These are phyloP conservation scores for Veloboletus limbatus DNA, from an alignment of 1,284 basidiomycete species.

Conservation along the genomic window DNA sequence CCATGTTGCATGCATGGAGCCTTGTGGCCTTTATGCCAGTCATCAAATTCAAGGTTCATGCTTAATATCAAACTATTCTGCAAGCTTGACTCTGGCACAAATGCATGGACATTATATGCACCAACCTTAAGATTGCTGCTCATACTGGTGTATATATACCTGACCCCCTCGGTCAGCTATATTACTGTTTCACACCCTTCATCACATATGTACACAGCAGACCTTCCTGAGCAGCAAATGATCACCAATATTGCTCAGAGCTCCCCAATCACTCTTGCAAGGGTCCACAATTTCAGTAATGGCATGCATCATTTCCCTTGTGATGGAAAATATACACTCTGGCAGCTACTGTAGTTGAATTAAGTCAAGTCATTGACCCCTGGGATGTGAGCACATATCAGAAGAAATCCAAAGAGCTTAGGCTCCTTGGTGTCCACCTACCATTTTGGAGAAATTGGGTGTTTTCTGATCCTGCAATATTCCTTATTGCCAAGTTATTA, in stretches of 20 bases:
- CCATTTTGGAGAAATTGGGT: neutral
- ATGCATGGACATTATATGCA: neutral
- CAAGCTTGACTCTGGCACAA: neutral
- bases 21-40: neutral
- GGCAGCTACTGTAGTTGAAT: neutral
- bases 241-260: neutral
- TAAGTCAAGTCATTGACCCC: neutral
- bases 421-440: neutral
- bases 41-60: neutral
- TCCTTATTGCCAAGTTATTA: neutral
- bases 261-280: neutral
- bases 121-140: neutral
- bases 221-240: neutral
- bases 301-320: neutral
- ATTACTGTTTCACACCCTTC: neutral
- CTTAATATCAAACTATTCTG: neutral
- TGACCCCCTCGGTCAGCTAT: neutral
- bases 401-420: neutral
- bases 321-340: neutral
- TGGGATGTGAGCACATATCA: neutral
- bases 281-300: neutral
- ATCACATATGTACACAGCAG: neutral
- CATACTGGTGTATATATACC: neutral
- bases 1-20: neutral
- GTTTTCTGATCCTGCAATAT: neutral